Conservation (phyloP, 192 early-diverging fungal genomes). For the Phlyctochytrium bullatum region DNA sequence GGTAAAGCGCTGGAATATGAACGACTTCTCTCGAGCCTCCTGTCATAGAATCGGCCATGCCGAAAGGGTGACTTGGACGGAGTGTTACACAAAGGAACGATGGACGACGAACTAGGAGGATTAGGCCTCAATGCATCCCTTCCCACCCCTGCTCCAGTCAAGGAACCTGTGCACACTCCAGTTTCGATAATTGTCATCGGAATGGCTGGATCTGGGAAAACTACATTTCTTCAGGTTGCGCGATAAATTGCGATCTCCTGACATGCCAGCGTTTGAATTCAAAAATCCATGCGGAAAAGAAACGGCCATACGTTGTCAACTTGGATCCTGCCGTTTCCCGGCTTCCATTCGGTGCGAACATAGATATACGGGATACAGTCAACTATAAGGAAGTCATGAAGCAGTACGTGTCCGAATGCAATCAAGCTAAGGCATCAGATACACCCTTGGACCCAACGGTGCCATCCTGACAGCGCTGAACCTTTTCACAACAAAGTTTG, state of each 20-base stretch:
- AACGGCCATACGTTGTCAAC: slow-evolving; percentile 86
- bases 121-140: no score
- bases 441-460: slow-evolving; percentile 94
- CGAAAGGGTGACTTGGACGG: no score
- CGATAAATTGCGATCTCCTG: neutral
- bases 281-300: slow-evolving; percentile 68
- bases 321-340: slow-evolving; percentile 88
- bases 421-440: slow-evolving; percentile 47
- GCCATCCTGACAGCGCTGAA: slow-evolving; percentile 95
- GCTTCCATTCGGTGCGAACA: slow-evolving; percentile 91
- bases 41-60: slow-evolving; percentile 19
- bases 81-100: no score
- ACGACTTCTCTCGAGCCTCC: slow-evolving; percentile 1
- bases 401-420: slow-evolving; percentile 56
- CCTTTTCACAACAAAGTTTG: slow-evolving; percentile 97
- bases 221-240: slow-evolving; percentile 90
- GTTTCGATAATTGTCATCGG: slow-evolving; percentile 23
- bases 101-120: no score
- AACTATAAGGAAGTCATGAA: slow-evolving; percentile 99
- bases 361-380: slow-evolving; percentile 96
- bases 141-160: no score
- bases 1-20: slow-evolving; percentile 46
- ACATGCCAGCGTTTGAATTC: slow-evolving; percentile 75
- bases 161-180: no score
- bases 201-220: slow-evolving; percentile 98